phyloP scores from a whole-genome alignment of 169 alveolate species.

The Plasmodium falciparum region DNA sequence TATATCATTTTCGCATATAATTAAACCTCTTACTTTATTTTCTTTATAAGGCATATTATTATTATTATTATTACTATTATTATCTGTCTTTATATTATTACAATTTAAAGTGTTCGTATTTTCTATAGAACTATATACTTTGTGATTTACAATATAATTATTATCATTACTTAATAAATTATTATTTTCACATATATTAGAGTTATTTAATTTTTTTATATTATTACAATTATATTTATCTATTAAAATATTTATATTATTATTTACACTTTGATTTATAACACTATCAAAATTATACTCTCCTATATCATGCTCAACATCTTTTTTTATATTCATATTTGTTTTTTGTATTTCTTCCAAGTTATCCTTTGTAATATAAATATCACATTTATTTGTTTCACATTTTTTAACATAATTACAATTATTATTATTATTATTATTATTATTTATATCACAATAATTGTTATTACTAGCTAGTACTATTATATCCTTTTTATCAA shows the following conservation, averaged over 20 bases:
- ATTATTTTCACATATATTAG: too few relatives aligned
- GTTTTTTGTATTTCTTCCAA: slow-evolving; percentile 5
- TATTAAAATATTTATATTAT: background rate
- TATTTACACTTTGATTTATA: background rate
- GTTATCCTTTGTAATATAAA: background rate
- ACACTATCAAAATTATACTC: background rate
- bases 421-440: slow-evolving; percentile 2
- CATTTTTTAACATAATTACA: background rate
- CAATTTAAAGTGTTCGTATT: background rate
- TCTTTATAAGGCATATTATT: slow-evolving; percentile 23
- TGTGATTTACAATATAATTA: background rate
- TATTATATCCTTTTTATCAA: background rate
- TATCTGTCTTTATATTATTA: slow-evolving; percentile 23
- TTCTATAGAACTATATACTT: background rate
- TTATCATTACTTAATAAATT: background rate
- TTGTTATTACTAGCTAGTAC: background rate
- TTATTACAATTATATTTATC: background rate
- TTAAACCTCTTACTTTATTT: slow-evolving; percentile 3
- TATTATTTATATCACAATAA: background rate
- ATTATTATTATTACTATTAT: slow-evolving; percentile 28
- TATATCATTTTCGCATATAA: slow-evolving; percentile 17
- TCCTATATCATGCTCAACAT: background rate
- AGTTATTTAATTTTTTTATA: slow-evolving; percentile 1
- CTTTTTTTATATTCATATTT: background rate
- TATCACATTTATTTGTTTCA: slow-evolving; percentile 8